These are phyloP conservation scores for Prunus yedoensis DNA, from an alignment of 331 rosid genomes.

Conservation along the genomic window DNA sequence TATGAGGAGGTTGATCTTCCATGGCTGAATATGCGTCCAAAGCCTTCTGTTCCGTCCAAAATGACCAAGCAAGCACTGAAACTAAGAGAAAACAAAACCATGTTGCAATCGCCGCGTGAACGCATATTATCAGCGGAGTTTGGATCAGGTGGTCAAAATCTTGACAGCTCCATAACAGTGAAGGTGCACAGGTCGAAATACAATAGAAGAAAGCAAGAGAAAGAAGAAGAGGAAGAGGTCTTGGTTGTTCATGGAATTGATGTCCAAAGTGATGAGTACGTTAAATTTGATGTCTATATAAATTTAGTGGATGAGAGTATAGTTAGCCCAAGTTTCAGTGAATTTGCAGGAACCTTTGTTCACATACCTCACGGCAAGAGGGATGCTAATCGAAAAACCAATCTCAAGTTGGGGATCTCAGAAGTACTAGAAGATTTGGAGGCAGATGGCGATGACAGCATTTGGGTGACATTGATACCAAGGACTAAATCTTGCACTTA, in stretches of 20 bases:
- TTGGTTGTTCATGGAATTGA: conserved; percentile 24
- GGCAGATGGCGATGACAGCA: conserved; percentile 31
- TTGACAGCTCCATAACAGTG: background rate
- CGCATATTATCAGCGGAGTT: background rate
- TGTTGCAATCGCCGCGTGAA: background rate
- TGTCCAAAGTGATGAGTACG: background rate
- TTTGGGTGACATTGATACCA: conserved; percentile 23
- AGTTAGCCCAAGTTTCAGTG: conserved; percentile 2
- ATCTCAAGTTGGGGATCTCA: conserved; percentile 21
- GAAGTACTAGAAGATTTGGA: conserved; percentile 21
- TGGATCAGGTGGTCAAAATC: background rate
- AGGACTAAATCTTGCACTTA: background rate
- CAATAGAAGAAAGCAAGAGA: background rate
- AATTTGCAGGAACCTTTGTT: conserved; percentile 27
- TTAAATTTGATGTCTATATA: conserved; percentile 25
- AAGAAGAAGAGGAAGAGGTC: conserved; percentile 18
- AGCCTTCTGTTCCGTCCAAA: background rate
- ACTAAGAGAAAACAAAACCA: background rate
- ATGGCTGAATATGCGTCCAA: conserved; percentile 20
- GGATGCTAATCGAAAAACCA: background rate
- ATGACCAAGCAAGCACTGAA: too few species aligned
- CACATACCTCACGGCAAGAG: conserved; percentile 6
- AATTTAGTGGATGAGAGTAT: conserved; percentile 16
- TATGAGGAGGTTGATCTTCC: conserved; percentile 7
- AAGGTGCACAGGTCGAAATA: conserved; percentile 8